phyloP scores from a whole-genome alignment of 768 basidiomycete species.

The Rhizopogon roseolus region DNA sequence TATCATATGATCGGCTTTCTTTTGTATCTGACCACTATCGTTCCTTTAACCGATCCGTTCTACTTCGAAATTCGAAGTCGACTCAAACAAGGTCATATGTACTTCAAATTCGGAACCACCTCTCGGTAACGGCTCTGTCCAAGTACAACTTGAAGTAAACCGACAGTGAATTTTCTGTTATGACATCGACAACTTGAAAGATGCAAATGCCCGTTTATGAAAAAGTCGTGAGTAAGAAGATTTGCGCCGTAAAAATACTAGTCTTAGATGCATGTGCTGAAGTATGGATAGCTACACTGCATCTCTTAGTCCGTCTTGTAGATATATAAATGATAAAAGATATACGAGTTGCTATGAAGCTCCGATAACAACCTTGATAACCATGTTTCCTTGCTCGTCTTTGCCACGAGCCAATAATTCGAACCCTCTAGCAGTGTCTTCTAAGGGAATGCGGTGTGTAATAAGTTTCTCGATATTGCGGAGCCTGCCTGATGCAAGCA shows the following conservation, averaged over 20 bases:
- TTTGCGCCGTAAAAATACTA: slow-evolving; percentile 9
- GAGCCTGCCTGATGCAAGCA: slow-evolving; percentile 65
- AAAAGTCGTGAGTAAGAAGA: neutral
- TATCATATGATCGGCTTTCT: no score
- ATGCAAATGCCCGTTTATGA: neutral
- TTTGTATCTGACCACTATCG: no score
- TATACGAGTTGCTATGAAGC: slow-evolving; percentile 16
- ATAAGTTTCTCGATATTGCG: slow-evolving; percentile 67
- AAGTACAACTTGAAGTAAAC: no score
- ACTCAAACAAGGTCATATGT: neutral
- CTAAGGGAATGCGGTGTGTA: slow-evolving; percentile 69
- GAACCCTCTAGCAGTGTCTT: slow-evolving; percentile 70
- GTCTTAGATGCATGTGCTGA: slow-evolving; percentile 5
- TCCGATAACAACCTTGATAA: slow-evolving; percentile 87
- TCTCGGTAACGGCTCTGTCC: neutral
- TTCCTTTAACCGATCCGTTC: neutral
- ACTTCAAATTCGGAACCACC: neutral
- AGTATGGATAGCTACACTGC: slow-evolving; percentile 6
- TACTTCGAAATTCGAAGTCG: neutral
- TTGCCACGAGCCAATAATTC: slow-evolving; percentile 72
- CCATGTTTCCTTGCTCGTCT: slow-evolving; percentile 76
- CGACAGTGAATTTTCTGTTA: no score
- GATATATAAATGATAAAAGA: neutral
- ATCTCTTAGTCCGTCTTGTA: slow-evolving; percentile 6
- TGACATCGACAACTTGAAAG: neutral